phyloP scores from a whole-genome alignment of 208 protist genomes.

The Entamoeba invadens region DNA sequence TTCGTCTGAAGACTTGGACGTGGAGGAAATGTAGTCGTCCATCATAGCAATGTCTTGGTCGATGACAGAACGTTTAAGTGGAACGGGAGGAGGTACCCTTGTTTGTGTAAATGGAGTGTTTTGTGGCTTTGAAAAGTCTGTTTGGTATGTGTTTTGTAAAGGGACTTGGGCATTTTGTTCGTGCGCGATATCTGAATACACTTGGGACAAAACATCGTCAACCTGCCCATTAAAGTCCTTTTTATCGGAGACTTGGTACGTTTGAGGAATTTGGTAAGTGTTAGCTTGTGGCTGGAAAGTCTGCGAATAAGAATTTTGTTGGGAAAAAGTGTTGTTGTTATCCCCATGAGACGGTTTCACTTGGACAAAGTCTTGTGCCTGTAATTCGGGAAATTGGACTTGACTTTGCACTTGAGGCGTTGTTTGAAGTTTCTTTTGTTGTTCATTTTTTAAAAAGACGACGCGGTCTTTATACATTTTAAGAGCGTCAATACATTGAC shows the following conservation, averaged over 20 bases:
- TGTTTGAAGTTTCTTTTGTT: no score
- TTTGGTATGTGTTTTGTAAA: background rate
- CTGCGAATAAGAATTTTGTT: background rate
- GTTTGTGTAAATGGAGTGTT: no score
- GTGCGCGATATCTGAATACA: background rate
- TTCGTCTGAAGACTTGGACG: background rate
- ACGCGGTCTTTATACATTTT: background rate
- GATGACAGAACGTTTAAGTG: background rate
- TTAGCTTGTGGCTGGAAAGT: background rate
- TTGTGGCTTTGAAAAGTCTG: no score
- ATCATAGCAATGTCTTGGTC: background rate
- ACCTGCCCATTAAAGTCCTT: background rate
- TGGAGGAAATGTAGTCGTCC: background rate
- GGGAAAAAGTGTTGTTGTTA: no score
- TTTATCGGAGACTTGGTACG: background rate
- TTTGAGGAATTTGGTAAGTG: background rate
- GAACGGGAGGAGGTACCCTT: background rate
- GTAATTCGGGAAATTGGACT: no score
- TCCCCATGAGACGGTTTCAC: no score
- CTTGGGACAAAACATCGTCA: background rate
- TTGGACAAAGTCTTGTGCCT: no score
- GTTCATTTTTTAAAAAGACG: background rate
- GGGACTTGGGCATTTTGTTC: background rate
- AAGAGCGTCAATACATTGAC: background rate
- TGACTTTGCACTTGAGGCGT: no score